Percentiles rank a stretch among this genome's conserved stretches.
Conservation (phyloP, 75 land plant species). For the Pinus albicaulis region DNA sequence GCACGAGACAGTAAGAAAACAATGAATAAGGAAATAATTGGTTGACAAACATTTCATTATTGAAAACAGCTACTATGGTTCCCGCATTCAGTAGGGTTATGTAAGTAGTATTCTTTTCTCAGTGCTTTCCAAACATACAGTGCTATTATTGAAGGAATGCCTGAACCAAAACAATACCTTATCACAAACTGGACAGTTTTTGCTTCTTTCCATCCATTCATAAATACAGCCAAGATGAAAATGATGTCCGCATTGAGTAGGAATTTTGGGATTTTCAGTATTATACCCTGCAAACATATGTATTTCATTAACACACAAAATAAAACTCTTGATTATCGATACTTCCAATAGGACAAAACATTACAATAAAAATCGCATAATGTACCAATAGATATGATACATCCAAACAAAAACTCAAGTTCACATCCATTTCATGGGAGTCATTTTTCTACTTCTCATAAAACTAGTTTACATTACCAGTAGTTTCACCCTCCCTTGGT, state of each 20-base stretch:
- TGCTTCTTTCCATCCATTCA: conserved; percentile 85
- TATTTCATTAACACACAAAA: not conserved
- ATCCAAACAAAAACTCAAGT: not conserved
- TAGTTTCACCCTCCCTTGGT: no score
- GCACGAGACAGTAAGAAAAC: no score
- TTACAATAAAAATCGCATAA: not conserved
- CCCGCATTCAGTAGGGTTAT: no score
- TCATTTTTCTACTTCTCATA: not conserved
- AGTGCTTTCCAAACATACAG: not conserved
- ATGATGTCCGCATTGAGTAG: conserved; percentile 60
- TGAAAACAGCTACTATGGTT: no score
- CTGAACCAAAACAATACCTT: conserved; percentile 38
- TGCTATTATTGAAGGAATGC: not conserved
- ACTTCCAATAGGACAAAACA: not conserved
- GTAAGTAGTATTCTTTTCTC: not conserved
- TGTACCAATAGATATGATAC: not conserved
- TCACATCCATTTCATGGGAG: not conserved
- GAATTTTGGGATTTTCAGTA: conserved; percentile 71
- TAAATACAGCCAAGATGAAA: conserved; percentile 77
- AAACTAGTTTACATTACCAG: not conserved
- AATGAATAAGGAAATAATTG: no score
- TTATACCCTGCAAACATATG: conserved; percentile 58
- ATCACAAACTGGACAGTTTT: conserved; percentile 74
- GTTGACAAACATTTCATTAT: no score
- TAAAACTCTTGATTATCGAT: not conserved